A percentile compares a stretch with the other conserved stretches of the same genome.
These are phyloP conservation scores for Chaetomium olivaceum DNA, from an alignment of 2,329 filamentous ascomycete genomes.

Conservation along the genomic window DNA sequence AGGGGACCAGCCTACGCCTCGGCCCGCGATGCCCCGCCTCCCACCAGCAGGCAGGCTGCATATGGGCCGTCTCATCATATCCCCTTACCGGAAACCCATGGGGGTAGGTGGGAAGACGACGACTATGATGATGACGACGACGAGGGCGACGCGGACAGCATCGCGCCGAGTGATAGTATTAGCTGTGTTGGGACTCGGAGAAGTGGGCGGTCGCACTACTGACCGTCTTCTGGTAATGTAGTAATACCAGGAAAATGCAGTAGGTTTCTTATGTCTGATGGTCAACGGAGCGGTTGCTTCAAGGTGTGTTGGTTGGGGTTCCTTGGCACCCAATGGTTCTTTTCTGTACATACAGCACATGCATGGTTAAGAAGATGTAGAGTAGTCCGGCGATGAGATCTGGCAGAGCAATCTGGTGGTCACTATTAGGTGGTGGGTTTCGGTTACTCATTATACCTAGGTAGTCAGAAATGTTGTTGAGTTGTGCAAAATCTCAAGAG, in stretches of 20 bases:
- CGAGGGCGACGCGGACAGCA: slow-evolving; percentile 52
- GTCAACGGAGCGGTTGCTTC: not conserved
- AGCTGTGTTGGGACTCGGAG: slow-evolving; percentile 56
- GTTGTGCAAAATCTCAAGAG: not conserved
- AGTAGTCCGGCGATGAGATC: not conserved
- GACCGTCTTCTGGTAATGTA: not conserved
- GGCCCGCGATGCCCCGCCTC: slow-evolving; percentile 36
- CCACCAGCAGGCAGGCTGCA: slow-evolving; percentile 39
- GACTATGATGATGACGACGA: slow-evolving; percentile 21
- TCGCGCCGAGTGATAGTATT: slow-evolving; percentile 63
- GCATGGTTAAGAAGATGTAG: slow-evolving; percentile 3
- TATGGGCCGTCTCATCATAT: slow-evolving; percentile 26
- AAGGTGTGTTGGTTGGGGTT: not conserved
- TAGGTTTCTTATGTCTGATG: not conserved
- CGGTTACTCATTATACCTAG: not conserved
- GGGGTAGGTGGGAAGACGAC: slow-evolving; percentile 38
- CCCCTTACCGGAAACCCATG: slow-evolving; percentile 45
- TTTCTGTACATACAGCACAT: not conserved
- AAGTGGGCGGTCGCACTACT: slow-evolving; percentile 30
- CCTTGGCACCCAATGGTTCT: not conserved
- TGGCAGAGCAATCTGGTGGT: slow-evolving; percentile 6
- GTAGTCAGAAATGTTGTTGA: not conserved
- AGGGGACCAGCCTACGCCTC: slow-evolving; percentile 33
- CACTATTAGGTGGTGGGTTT: not conserved
- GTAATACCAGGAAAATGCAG: not conserved